A percentile compares a stretch with the other conserved stretches of the same genome.
Evolutionary conservation across 441 rosid genomes (phyloP).

Genomic region (Pelargonium cotyledonis): DNA sequence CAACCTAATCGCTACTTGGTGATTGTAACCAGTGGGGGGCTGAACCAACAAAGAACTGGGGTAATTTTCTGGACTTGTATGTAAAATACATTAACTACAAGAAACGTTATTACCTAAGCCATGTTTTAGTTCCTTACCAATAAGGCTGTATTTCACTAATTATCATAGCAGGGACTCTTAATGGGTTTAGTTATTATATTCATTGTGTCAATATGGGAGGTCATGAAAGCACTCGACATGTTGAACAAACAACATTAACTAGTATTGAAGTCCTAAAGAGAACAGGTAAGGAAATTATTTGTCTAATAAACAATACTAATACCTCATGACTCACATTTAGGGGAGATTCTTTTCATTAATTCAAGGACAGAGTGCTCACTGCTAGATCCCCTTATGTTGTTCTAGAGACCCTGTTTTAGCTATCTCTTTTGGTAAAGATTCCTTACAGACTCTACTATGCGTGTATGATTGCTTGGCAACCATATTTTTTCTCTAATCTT

Average conservation of each 20-base stretch:
- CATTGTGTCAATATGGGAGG: background rate
- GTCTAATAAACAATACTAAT: background rate
- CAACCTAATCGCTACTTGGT: conserved; percentile 45
- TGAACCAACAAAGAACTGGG: conserved; percentile 73
- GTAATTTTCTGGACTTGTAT: conserved; percentile 26
- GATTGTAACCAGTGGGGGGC: conserved; percentile 69
- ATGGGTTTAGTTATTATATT: background rate
- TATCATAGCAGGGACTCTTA: background rate
- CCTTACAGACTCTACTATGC: background rate
- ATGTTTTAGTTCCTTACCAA: background rate
- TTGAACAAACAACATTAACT: background rate
- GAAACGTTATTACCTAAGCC: background rate
- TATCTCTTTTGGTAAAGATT: background rate
- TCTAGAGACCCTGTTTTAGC: too few species aligned
- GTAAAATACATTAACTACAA: background rate
- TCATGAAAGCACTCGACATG: background rate
- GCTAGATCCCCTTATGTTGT: background rate
- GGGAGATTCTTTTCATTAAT: background rate
- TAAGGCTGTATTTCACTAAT: background rate
- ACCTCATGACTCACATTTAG: background rate
- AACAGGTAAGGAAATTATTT: background rate
- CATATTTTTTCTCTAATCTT: background rate
- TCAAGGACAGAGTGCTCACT: background rate
- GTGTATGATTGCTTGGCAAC: background rate
- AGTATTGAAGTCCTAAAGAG: background rate